Evolutionary conservation across 768 basidiomycete genomes (phyloP).

Genomic region (Calvatia gigantea): DNA sequence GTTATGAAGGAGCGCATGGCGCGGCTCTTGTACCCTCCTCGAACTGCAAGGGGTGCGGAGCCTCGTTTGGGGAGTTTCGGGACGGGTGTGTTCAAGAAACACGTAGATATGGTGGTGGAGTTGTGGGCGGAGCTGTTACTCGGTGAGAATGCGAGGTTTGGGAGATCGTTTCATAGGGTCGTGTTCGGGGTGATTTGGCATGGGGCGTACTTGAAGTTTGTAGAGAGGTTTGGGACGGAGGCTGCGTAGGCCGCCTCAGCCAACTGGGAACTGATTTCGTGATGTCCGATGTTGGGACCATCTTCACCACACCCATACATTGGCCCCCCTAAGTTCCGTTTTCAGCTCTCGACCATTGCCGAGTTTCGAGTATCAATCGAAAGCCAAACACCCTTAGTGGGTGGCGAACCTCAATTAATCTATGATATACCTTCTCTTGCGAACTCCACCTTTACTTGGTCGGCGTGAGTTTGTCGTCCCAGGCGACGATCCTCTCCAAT

Average conservation of each 20-base stretch:
- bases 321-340: too few relatives aligned
- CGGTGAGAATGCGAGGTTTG: conserved; percentile 46
- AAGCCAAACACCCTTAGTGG: too few relatives aligned
- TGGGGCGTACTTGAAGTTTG: conserved; percentile 21
- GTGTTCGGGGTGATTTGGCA: conserved; percentile 53
- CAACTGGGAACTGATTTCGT: background rate
- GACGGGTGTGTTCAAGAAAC: conserved; percentile 69
- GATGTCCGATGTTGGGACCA: too few relatives aligned
- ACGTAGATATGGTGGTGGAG: conserved; percentile 49
- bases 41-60: conserved; percentile 54
- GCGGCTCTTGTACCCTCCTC: conserved; percentile 56
- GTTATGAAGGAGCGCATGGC: conserved; percentile 72
- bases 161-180: conserved; percentile 52
- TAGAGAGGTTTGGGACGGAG: conserved; percentile 14
- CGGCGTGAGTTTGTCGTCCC: too few relatives aligned
- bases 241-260: background rate
- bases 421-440: too few relatives aligned
- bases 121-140: conserved; percentile 62
- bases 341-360: too few relatives aligned
- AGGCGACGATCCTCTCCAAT: too few relatives aligned
- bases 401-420: too few relatives aligned
- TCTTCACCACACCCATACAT: too few relatives aligned
- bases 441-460: too few relatives aligned
- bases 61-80: conserved; percentile 74
- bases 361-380: too few relatives aligned